These are phyloP conservation scores for Fusarium scirpi DNA, from an alignment of 2,329 filamentous ascomycete genomes.

Conservation along the genomic window DNA sequence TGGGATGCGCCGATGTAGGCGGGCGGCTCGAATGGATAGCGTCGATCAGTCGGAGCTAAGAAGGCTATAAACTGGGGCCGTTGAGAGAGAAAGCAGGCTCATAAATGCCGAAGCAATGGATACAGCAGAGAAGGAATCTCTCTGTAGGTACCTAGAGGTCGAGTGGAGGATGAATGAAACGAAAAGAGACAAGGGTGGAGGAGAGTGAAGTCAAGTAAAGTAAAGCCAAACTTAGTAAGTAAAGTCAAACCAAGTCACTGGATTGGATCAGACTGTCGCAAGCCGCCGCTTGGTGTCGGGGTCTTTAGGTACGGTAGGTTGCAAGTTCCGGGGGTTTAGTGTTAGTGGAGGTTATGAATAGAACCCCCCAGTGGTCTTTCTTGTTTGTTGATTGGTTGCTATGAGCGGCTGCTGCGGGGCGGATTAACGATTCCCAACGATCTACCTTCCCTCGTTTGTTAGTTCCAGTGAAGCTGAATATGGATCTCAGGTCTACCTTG, in stretches of 20 bases:
- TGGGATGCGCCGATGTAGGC: slow-evolving; percentile 35
- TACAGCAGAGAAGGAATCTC: neutral
- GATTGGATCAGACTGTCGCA: slow-evolving; percentile 20
- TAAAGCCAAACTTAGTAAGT: neutral
- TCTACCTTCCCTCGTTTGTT: slow-evolving; percentile 5
- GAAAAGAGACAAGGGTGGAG: slow-evolving; percentile 30
- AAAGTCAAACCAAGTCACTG: slow-evolving; percentile 18
- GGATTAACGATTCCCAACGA: slow-evolving; percentile 47
- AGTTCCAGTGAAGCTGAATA: neutral
- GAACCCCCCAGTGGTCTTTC: neutral
- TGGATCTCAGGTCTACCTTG: neutral
- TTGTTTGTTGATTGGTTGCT: slow-evolving; percentile 28
- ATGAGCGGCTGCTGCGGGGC: slow-evolving; percentile 30
- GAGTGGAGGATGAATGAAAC: neutral
- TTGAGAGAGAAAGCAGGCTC: neutral
- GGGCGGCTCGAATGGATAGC: slow-evolving; percentile 25
- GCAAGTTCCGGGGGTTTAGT: slow-evolving; percentile 28
- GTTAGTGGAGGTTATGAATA: slow-evolving; percentile 7
- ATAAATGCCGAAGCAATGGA: slow-evolving; percentile 4
- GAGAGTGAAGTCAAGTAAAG: slow-evolving; percentile 26
- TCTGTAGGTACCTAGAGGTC: neutral
- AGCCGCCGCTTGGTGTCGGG: slow-evolving; percentile 23
- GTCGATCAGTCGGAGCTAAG: slow-evolving; percentile 27
- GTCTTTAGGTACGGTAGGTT: slow-evolving; percentile 5
- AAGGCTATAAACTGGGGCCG: slow-evolving; percentile 18